Conservation (phyloP, 2,329 filamentous ascomycete species). For the Aurifilum marmelostoma region DNA sequence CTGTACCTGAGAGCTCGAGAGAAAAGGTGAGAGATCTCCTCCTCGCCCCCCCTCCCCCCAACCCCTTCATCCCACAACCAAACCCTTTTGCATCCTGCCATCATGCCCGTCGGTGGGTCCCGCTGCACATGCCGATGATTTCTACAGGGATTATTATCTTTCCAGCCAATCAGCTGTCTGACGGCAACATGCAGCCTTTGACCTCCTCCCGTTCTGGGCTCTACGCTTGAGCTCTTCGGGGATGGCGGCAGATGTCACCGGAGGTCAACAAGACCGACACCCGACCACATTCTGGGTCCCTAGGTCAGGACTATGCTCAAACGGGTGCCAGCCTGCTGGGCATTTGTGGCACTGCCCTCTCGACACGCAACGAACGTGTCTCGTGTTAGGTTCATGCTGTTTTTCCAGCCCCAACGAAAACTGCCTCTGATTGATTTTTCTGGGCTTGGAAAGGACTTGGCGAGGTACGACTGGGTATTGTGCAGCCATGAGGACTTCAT, state of each 20-base stretch:
- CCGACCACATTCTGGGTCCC: conserved; percentile 12
- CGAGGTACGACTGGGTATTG: neutral
- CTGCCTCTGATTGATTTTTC: neutral
- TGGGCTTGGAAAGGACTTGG: neutral
- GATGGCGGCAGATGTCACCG: conserved; percentile 8
- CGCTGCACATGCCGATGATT: conserved; percentile 8
- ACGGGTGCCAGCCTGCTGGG: neutral
- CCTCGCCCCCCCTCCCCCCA: neutral
- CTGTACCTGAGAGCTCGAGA: neutral
- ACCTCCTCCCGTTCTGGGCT: conserved; percentile 11
- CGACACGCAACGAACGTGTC: conserved; percentile 10
- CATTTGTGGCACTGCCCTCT: conserved; percentile 11
- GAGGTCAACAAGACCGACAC: conserved; percentile 18
- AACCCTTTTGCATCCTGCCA: neutral
- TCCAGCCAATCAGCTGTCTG: conserved; percentile 10
- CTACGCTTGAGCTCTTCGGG: neutral
- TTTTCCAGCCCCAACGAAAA: neutral
- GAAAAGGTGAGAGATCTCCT: too few relatives aligned
- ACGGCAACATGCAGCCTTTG: neutral
- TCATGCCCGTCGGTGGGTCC: conserved; percentile 21
- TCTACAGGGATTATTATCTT: conserved; percentile 4
- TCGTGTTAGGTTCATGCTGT: neutral
- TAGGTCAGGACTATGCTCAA: neutral
- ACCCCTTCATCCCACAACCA: neutral
- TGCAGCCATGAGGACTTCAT: neutral